Evolutionary conservation across 495 filamentous ascomycete species (phyloP), one percentile per base, ranked within the genome.

Genomic region (Penicillium salamii): DNA sequence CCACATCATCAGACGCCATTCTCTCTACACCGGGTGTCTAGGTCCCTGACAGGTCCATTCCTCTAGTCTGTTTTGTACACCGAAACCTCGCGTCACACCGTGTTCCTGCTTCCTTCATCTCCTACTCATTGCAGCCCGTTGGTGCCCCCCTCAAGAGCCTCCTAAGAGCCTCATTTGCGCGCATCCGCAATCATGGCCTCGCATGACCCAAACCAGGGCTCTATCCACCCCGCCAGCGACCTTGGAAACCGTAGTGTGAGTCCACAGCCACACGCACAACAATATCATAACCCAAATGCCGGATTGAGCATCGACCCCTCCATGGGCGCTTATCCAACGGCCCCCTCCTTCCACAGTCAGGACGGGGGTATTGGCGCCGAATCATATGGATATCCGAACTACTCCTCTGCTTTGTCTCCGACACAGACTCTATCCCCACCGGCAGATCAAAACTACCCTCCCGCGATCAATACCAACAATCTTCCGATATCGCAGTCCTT

Each of bases 241-340:
- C 46, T 62, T 38, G 61, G 70, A 49, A 67, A 59, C 59, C 70
- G 70, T 51, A 70, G 70, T 45, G 61, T 68, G 53, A 76, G 73
- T 64, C 70, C 72, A 11, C 70, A 68, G 36, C 52, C 63, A 35
- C 69, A 70, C 57, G 54, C 48, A 45, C 70, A 68, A 23, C 67
- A 67, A 15, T 69, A 73, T 53, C 65, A 73, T 26, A 58, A 73
- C 47, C 55, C 60, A 21, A 62, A 62, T 26, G 31, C 64, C n/a
- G 66, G 62, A 12, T 59, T 74, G 40, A 63, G 60, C 33, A 43
- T 74, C 21, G 67, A 75, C 48, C 64, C 66, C 42, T 71, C 72
- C 49, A 63, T 66, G 59, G 49, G 64, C n/a, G 54, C 61, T 17
- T 68, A 65, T 21, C 49, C 57, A 35, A 57, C 62, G 49, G 46